Conservation (phyloP, 2,329 filamentous ascomycete species). For the Sporothrix brasiliensis region DNA sequence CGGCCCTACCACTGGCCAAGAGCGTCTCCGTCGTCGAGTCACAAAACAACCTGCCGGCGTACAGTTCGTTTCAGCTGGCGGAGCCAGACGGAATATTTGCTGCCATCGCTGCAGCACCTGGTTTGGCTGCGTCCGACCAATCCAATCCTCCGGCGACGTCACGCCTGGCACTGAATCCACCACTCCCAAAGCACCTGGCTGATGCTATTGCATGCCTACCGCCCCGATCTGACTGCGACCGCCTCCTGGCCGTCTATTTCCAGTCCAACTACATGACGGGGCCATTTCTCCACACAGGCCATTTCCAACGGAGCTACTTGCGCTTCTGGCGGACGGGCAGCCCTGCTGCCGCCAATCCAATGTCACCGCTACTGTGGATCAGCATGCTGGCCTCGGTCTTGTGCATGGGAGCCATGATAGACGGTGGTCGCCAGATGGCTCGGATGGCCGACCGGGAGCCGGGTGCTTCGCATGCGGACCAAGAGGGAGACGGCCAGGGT, state of each 20-base stretch:
- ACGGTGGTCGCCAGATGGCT: slow-evolving; percentile 39
- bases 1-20: not conserved
- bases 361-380: slow-evolving; percentile 52
- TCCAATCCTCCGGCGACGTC: not conserved
- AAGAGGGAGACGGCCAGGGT: not conserved
- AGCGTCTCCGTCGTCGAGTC: not conserved
- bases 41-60: slow-evolving; percentile 1
- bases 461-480: not conserved
- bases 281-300: slow-evolving; percentile 47
- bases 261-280: slow-evolving; percentile 45
- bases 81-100: slow-evolving; percentile 45
- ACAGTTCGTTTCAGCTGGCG: slow-evolving; percentile 34
- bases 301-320: slow-evolving; percentile 55
- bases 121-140: not conserved
- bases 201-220: slow-evolving; percentile 45
- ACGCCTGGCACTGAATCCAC: not conserved
- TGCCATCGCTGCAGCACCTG: slow-evolving; percentile 32
- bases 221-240: slow-evolving; percentile 45
- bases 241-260: slow-evolving; percentile 47
- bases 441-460: slow-evolving; percentile 31
- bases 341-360: slow-evolving; percentile 40
- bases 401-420: slow-evolving; percentile 43
- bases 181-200: slow-evolving; percentile 38
- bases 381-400: slow-evolving; percentile 56
- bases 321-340: slow-evolving; percentile 48